Base-by-base conservation (phyloP, 257 asterid species). In the Przewalskia tangutica region DNA sequence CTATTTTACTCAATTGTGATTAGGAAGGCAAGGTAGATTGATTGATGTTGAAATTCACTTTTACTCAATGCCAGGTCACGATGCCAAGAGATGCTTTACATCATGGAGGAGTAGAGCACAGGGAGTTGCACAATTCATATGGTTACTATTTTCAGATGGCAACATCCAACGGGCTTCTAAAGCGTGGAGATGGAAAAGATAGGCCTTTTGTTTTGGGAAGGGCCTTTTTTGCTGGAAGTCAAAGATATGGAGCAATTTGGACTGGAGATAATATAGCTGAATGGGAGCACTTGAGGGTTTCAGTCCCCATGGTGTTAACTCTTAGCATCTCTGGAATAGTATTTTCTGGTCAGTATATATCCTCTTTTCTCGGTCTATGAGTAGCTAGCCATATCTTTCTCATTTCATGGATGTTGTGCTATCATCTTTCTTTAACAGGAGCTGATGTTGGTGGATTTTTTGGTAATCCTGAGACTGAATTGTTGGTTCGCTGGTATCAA, bases 371-470 rank as follows among this genome's bases (percentile, higher is more conserved):
- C n/a, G 84, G 48, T 79, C 51, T 16, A 38, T 51, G 34, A 8
- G 11, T 27, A n/a, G 58, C 71, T 12, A 12, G 11, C 46, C 81
- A 5, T 38, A 67, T 46, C 67, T 80, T 62, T 76, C 27, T 77
- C 68, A 81, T 51, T 10, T 87, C 60, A 78, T 80, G 77, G 46
- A 60, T n/a, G 77, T 42, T 82, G 34, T 84, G 59, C 78, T 63
- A 75, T 18, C 79, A 11, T 73, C 79, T 48, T 73, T 46, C 60
- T 48, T 73, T 73, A 67, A 48, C 87, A 94, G 99, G 99, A 81
- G 98, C 99, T 11, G 98, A 96, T 89, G 87, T 96, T 85, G 99
- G 99, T 87, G 99, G 99, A 18, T 96, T 96, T 90, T 96, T 96
- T 59, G 98, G 98, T 82, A 96, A 94, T 90, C 97, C 99, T 36